Percentiles rank a stretch among this genome's conserved stretches.
Conservation (phyloP, 2,329 filamentous ascomycete genomes). For the Curvularia sp. region DNA sequence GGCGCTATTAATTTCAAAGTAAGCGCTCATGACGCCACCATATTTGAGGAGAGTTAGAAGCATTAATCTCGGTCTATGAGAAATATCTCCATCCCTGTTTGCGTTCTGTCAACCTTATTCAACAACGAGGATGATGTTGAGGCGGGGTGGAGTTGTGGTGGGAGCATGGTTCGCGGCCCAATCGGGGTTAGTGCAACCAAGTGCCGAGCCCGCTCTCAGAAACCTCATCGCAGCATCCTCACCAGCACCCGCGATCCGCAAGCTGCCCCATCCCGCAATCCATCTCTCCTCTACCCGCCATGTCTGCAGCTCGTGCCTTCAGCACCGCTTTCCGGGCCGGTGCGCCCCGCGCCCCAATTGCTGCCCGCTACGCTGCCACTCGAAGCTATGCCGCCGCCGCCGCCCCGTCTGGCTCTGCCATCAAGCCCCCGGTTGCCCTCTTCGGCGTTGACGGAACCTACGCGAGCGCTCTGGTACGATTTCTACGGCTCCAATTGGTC, state of each 20-base stretch:
- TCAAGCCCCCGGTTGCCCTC: slow-evolving; percentile 86
- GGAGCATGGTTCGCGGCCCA: slow-evolving; percentile 5
- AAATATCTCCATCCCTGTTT: background rate
- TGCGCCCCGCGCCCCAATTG: slow-evolving; percentile 65
- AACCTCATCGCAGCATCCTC: slow-evolving; percentile 36
- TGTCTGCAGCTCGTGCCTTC: slow-evolving; percentile 65
- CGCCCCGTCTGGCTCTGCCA: slow-evolving; percentile 64
- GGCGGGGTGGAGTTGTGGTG: background rate
- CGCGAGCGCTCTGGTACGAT: slow-evolving; percentile 92
- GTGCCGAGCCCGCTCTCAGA: slow-evolving; percentile 34
- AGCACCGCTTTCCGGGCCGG: slow-evolving; percentile 65
- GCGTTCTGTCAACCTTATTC: no score
- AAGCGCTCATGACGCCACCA: background rate
- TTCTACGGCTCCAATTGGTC: slow-evolving; percentile 28
- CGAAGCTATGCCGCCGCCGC: slow-evolving; percentile 77
- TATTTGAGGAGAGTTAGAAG: background rate
- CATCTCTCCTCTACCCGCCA: slow-evolving; percentile 54
- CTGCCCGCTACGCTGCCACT: slow-evolving; percentile 66
- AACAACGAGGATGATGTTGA: background rate
- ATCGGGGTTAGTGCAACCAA: slow-evolving; percentile 23
- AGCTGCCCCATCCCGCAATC: slow-evolving; percentile 36
- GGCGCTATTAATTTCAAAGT: background rate
- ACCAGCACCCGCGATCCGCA: slow-evolving; percentile 11
- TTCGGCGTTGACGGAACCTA: slow-evolving; percentile 98
- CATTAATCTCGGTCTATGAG: background rate